phyloP scores from a whole-genome alignment of 2,329 filamentous ascomycete genomes.

The Trichocomaceae sp. region DNA sequence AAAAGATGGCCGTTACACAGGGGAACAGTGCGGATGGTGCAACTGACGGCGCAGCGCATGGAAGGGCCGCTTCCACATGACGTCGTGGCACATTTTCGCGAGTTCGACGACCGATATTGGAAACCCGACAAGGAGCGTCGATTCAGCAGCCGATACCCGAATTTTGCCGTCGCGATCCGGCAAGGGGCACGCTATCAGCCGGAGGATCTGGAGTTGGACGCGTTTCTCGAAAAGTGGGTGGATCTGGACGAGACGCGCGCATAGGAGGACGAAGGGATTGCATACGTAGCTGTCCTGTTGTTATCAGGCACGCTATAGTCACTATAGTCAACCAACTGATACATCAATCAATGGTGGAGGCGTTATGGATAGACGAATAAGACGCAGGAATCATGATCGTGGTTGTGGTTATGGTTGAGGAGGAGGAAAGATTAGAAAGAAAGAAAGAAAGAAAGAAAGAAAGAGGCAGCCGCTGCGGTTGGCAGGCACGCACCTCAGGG shows the following conservation, averaged over 20 bases:
- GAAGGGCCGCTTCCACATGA: constrained; percentile 20
- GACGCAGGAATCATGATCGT: too few species aligned
- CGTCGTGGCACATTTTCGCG: constrained; percentile 19
- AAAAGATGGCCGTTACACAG: constrained; percentile 22
- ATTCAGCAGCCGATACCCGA: constrained; percentile 25
- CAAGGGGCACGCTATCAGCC: neutral
- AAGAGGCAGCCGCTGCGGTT: neutral
- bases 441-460: neutral
- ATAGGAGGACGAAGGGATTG: neutral
- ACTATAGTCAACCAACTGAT: too few species aligned
- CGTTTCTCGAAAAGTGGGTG: constrained; percentile 26
- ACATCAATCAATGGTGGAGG: too few species aligned
- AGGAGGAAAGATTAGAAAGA: neutral
- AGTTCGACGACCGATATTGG: constrained; percentile 20
- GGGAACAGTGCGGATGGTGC: constrained; percentile 24
- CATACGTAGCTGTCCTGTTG: neutral
- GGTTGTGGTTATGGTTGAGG: too few species aligned
- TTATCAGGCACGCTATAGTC: too few species aligned
- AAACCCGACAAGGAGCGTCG: constrained; percentile 10
- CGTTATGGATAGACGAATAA: too few species aligned
- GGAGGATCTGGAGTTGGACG: constrained; percentile 20
- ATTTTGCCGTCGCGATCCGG: constrained; percentile 11
- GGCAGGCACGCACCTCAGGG: too few species aligned
- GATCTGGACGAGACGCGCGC: neutral
- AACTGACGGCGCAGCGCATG: constrained; percentile 21